These are phyloP conservation scores for Fusarium mexicanum DNA, from an alignment of 2,329 filamentous ascomycete species.

Conservation along the genomic window DNA sequence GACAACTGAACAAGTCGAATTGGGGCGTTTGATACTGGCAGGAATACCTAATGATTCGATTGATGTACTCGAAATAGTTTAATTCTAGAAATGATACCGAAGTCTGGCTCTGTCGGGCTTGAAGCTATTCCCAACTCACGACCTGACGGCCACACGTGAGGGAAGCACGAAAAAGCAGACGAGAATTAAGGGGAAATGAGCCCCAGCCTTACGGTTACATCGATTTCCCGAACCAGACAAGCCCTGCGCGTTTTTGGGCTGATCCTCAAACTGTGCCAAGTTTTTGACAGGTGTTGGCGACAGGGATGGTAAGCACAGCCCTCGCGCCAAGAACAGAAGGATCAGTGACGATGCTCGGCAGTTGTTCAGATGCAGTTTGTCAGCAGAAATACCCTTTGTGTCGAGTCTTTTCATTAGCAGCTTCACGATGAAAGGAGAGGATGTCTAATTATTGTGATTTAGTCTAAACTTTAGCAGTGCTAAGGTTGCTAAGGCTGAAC, in stretches of 20 bases:
- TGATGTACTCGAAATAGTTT: not conserved
- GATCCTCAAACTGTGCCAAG: not conserved
- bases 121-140: not conserved
- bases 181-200: not conserved
- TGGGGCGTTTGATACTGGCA: too few relatives aligned
- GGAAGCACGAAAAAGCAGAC: not conserved
- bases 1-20: not conserved
- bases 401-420: not conserved
- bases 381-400: not conserved
- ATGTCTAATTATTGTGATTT: not conserved
- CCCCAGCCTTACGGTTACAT: not conserved
- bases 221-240: not conserved
- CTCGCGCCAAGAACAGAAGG: not conserved
- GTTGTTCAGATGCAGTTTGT: not conserved
- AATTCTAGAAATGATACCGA: slow-evolving; percentile 1
- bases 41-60: not conserved
- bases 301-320: slow-evolving; percentile 1
- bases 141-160: not conserved
- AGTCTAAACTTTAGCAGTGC: not conserved
- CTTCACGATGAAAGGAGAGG: not conserved
- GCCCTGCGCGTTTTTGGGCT: not conserved
- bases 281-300: not conserved
- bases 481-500: not conserved
- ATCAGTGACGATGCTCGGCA: not conserved
- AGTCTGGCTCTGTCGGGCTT: not conserved